Conservation (phyloP, 768 basidiomycete species). For the Termitomyces sp. region DNA sequence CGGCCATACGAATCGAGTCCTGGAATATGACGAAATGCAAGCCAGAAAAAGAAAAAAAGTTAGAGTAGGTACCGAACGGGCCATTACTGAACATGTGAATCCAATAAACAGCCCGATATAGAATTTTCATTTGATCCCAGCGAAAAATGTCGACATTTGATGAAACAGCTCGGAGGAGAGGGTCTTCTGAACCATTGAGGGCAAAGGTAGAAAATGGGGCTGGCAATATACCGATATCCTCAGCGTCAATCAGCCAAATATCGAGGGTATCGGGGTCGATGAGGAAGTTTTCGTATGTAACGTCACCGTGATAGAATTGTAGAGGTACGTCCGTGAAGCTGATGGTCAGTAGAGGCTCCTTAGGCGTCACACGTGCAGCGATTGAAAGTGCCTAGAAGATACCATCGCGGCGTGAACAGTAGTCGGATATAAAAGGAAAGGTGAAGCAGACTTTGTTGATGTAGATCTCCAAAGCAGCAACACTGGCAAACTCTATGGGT, state of each 20-base stretch:
- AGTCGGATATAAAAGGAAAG: not conserved
- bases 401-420: too few relatives aligned
- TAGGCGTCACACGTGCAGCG: not conserved
- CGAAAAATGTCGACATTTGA: not conserved
- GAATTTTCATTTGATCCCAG: not conserved
- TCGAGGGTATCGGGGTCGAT: not conserved
- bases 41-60: too few relatives aligned
- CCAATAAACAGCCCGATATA: not conserved
- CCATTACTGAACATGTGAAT: not conserved
- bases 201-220: not conserved
- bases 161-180: not conserved
- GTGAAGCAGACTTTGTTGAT: not conserved
- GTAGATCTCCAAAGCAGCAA: not conserved
- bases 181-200: not conserved
- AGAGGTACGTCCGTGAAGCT: not conserved
- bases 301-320: not conserved
- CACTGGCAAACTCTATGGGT: not conserved
- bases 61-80: not conserved
- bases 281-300: not conserved
- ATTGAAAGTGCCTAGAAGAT: not conserved
- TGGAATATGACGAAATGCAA: too few relatives aligned
- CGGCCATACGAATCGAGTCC: too few relatives aligned
- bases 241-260: not conserved
- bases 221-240: not conserved
- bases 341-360: not conserved